These are phyloP conservation scores for Coemansia sp. DNA, from an alignment of 192 early-diverging fungal species.

Conservation along the genomic window DNA sequence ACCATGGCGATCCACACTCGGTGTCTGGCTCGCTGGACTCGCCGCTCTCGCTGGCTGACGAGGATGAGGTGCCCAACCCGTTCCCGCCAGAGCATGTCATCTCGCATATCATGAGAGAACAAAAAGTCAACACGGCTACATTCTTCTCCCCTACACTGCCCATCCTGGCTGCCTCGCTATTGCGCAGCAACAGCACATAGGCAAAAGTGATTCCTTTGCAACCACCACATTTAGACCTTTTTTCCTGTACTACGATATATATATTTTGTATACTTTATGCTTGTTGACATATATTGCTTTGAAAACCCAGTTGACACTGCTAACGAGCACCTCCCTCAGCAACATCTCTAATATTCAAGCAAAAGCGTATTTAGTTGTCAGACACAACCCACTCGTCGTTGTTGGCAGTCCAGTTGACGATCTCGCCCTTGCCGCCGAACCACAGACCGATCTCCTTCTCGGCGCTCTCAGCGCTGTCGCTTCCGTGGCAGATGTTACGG, in stretches of 20 bases:
- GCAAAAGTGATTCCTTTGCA: not conserved
- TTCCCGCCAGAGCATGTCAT: conserved; percentile 57
- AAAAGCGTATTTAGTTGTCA: conserved; percentile 60
- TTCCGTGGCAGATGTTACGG: conserved; percentile 87
- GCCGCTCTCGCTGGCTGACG: conserved; percentile 33
- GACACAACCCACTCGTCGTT: conserved; percentile 71
- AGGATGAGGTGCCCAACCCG: conserved; percentile 54
- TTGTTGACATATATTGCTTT: not conserved
- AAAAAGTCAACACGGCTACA: conserved; percentile 56
- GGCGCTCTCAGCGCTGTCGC: conserved; percentile 83
- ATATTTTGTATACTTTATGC: not conserved
- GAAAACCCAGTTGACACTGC: not conserved
- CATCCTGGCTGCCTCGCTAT: conserved; percentile 51
- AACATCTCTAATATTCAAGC: not conserved
- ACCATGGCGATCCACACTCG: conserved; percentile 46
- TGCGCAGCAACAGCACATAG: conserved; percentile 42
- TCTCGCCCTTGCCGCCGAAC: conserved; percentile 69
- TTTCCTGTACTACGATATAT: conserved; percentile 1
- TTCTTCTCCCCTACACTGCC: conserved; percentile 59
- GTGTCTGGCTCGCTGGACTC: conserved; percentile 28
- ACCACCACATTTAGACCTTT: not conserved
- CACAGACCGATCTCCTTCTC: conserved; percentile 79
- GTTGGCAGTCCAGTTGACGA: conserved; percentile 63
- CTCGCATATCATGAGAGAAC: conserved; percentile 57
- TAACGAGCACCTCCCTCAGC: not conserved